Evolutionary conservation across 345 rosid genomes (phyloP), one percentile per base, ranked within the genome.

Genomic region (Turritis glabra): DNA sequence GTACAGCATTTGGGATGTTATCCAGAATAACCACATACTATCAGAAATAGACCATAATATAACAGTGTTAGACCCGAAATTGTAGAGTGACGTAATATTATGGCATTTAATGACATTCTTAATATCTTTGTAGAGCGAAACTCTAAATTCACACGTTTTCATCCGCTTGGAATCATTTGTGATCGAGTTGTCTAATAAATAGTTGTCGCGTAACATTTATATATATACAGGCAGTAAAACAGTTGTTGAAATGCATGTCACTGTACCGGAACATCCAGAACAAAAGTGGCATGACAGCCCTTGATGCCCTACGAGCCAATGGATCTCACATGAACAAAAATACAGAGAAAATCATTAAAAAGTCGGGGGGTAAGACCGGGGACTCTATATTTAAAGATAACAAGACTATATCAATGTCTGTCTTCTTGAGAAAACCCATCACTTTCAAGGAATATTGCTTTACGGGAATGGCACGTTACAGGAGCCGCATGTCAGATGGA

Each of bases 221-320:
- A n/a, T n/a, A 19, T 53, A 2, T 61, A 52, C 69, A 82, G 85
- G 58, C 22, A 61, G 47, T 76, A 17, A 69, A 40, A 27, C 17
- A 64, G 44, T 5, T 82, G 48, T 23, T 23, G 9, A 54, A 67
- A 41, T 65, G 53, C 54, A 35, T 55, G 70, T 14, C 46, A 41
- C 63, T 63, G 55, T n/a, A 66, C 41, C 57, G 50, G 44, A 71
- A 78, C 41, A 79, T 30, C 22, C 30, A 7, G 64, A 78, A 74
- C 46, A 43, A 17, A 2, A 4, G 3, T 3, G 64, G 57, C 1
- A 40, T 19, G 70, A 73, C 77, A 2, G 72, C 71, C 11, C 47
- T 71, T 50, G 71, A 74, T 62, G 46, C 47, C 53, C 22, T 70
- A 38, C 48, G 32, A 48, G 3, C 2, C 19, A 59, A 48, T 9